Conservation (phyloP, 164 flowering plant genomes). For the Vitis rotundifolia region DNA sequence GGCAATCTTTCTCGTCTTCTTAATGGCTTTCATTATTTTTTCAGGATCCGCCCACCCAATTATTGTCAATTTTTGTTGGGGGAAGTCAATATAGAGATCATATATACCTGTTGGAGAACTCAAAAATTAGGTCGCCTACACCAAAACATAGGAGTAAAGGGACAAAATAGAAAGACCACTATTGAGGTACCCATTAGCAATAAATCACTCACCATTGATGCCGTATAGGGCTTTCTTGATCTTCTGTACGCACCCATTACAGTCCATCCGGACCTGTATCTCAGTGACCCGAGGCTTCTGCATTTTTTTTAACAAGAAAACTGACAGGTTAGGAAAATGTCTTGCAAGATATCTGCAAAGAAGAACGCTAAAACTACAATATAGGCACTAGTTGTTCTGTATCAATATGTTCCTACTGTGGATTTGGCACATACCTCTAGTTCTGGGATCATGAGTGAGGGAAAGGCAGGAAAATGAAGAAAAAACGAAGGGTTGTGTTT, state of each 20-base stretch:
- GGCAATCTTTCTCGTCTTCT: slow-evolving; percentile 77
- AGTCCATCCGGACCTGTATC: slow-evolving; percentile 90
- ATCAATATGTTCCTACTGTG: neutral
- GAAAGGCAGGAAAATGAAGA: slow-evolving; percentile 5
- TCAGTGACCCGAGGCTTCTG: slow-evolving; percentile 85
- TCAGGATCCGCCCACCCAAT: slow-evolving; percentile 90
- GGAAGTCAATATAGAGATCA: slow-evolving; percentile 61
- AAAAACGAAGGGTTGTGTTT: slow-evolving; percentile 11
- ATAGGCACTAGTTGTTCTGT: neutral
- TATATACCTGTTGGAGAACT: slow-evolving; percentile 60
- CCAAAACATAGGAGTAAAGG: neutral
- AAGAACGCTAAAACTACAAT: neutral
- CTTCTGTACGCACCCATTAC: slow-evolving; percentile 96
- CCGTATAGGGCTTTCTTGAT: slow-evolving; percentile 86
- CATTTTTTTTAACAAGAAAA: slow-evolving; percentile 12
- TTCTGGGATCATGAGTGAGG: slow-evolving; percentile 54
- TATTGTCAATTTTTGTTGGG: slow-evolving; percentile 80
- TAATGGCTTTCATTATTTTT: slow-evolving; percentile 75
- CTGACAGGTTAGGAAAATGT: neutral
- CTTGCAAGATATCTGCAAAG: neutral
- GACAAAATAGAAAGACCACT: neutral
- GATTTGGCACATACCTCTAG: slow-evolving; percentile 42
- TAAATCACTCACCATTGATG: slow-evolving; percentile 48
- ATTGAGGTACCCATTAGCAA: too few relatives aligned
- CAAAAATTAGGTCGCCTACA: neutral